Percentiles rank a stretch among this genome's conserved stretches.
Evolutionary conservation across 2,329 filamentous ascomycete genomes (phyloP).

Genomic region (Fusarium sp.): DNA sequence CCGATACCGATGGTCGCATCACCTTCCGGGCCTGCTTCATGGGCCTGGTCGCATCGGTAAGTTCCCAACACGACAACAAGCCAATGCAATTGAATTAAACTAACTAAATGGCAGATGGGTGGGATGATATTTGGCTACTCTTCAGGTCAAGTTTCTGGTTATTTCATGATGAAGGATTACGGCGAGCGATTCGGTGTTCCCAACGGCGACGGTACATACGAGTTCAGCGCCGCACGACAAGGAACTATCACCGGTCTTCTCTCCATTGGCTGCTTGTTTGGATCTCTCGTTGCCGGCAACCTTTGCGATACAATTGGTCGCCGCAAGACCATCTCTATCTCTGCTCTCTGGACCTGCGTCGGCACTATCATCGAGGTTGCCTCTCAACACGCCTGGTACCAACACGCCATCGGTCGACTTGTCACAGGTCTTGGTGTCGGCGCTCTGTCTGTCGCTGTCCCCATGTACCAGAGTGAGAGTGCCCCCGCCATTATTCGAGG

Average conservation of each 20-base stretch:
- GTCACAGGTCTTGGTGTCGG: conserved; percentile 75
- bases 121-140: conserved; percentile 67
- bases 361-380: conserved; percentile 72
- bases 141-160: conserved; percentile 68
- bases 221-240: conserved; percentile 67
- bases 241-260: conserved; percentile 71
- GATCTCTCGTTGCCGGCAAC: conserved; percentile 66
- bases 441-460: conserved; percentile 69
- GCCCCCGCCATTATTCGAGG: conserved; percentile 71
- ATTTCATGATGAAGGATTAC: conserved; percentile 68
- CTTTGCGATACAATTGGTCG: conserved; percentile 70
- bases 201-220: conserved; percentile 49
- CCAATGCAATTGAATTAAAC: not conserved
- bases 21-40: conserved; percentile 55
- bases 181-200: conserved; percentile 61
- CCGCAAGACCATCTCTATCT: conserved; percentile 67
- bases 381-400: conserved; percentile 65
- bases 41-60: conserved; percentile 57
- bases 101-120: conserved; percentile 45
- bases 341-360: conserved; percentile 69
- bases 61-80: not conserved
- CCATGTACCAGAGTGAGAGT: conserved; percentile 75
- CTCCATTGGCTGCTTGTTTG: conserved; percentile 67
- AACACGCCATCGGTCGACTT: conserved; percentile 71
- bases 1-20: conserved; percentile 36